phyloP scores from a whole-genome alignment of 1,284 basidiomycete genomes.

The Rhodotorula glutinis region DNA sequence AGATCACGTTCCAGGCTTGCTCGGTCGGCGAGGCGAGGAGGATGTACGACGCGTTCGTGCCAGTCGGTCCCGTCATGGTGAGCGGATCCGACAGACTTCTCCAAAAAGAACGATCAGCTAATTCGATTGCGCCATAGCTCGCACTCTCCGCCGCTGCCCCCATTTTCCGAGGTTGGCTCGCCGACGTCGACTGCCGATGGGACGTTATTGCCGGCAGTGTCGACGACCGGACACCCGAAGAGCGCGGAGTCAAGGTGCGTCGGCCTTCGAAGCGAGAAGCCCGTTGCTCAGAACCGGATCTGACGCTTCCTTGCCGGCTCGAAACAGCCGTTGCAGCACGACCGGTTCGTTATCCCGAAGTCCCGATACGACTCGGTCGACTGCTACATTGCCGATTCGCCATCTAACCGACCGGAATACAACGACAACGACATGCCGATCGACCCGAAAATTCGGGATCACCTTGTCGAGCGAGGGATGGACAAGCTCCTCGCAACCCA shows the following conservation, averaged over 20 bases:
- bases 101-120: too few species aligned
- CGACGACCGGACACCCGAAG: constrained; percentile 92
- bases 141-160: constrained; percentile 93
- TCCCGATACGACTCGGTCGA: constrained; percentile 96
- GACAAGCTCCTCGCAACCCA: constrained; percentile 86
- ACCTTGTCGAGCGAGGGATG: constrained; percentile 71
- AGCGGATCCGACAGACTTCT: constrained; percentile 45
- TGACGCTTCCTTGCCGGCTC: not conserved
- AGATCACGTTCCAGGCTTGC: constrained; percentile 96
- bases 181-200: constrained; percentile 98
- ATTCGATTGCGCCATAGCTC: constrained; percentile 55
- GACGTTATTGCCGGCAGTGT: constrained; percentile 96
- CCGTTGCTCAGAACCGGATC: not conserved
- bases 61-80: constrained; percentile 90
- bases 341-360: constrained; percentile 79
- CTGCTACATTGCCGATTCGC: constrained; percentile 80
- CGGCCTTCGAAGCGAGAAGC: too few species aligned
- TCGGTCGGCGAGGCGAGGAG: constrained; percentile 85
- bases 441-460: constrained; percentile 68
- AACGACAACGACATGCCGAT: constrained; percentile 84
- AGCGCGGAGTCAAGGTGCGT: constrained; percentile 75
- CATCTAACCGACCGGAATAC: constrained; percentile 79
- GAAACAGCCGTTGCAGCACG: constrained; percentile 68
- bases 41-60: constrained; percentile 91
- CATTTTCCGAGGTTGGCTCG: constrained; percentile 86